Evolutionary conservation across 2,329 filamentous ascomycete genomes (phyloP), one percentile per base, ranked within the genome.

Genomic region (Colletotrichum shisoi): DNA sequence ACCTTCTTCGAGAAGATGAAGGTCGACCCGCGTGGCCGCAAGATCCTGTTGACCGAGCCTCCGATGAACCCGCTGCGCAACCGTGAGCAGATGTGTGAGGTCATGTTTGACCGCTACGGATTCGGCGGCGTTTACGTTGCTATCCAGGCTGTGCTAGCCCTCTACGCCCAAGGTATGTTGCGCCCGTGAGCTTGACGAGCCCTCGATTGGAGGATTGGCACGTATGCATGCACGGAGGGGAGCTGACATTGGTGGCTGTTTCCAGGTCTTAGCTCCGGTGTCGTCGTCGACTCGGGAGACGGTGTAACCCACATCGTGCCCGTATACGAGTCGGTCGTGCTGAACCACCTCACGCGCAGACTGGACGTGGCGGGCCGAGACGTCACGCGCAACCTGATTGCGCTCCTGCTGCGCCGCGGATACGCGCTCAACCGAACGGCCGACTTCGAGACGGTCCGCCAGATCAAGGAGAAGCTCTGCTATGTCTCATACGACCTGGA

Each of bases 401-500:
- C 93, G 57, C 89, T 99, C 57, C 89, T 99, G 21, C 87, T 97
- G 65, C 92, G 95, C 75, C 89, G 95, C 72, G 95, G 95, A 51
- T 99, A 99, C 79, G 93, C 95, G 42, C 88, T 99, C 70, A 99
- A 99, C 87, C 89, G 95, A 78, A 99, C 95, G 13, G 95, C 95
- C 77, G 95, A 99, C 79, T 99, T 99, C 79, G 95, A 99, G 81
- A 99, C 95, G 4, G 95, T 99, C 63, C 91, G 95, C 70, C 94
- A 98, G 79, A 98, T 99, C 84, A 99, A 99, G 83, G 95, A 99
- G 85, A 99, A 99, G 85, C 91, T 99, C 58, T 98, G 95, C 85
- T 99, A 99, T 79, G 94, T 99, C 64, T 97, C 94, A 13, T 99
- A 98, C 83, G 95, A 99, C 79, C 87, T 99, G 64, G 93, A 96